Conservation (phyloP, 106 monocot genomes). For the Allium cepa region DNA sequence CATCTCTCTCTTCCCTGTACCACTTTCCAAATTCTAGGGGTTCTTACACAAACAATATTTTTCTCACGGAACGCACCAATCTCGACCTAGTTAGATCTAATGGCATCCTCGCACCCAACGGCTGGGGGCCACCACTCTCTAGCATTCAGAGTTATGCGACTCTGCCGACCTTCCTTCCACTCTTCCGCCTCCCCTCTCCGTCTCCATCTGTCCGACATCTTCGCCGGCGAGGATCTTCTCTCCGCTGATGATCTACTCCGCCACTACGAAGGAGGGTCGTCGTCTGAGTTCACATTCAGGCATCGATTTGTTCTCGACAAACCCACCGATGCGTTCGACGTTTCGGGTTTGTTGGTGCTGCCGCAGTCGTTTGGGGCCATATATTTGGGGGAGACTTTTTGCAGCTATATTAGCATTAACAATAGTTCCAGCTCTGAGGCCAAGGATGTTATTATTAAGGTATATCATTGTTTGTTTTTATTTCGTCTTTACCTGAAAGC, state of each 20-base stretch:
- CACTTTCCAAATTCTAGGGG: too few species aligned
- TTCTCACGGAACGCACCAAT: too few species aligned
- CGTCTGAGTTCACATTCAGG: conserved; percentile 68
- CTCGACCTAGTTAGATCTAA: too few species aligned
- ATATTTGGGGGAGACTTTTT: conserved; percentile 93
- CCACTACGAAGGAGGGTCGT: conserved; percentile 6
- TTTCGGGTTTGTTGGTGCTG: conserved; percentile 79
- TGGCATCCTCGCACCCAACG: too few species aligned
- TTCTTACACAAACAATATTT: too few species aligned
- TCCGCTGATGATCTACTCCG: conserved; percentile 22
- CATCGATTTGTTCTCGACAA: conserved; percentile 57
- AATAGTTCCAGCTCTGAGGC: conserved; percentile 90
- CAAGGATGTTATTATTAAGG: conserved; percentile 91
- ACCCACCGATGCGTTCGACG: conserved; percentile 68
- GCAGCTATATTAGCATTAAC: conserved; percentile 97
- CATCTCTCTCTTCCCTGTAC: too few species aligned
- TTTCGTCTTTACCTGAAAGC: not conserved
- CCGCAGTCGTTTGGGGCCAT: conserved; percentile 96
- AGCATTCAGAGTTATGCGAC: conserved; percentile 96
- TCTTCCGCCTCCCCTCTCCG: conserved; percentile 68
- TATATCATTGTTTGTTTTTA: conserved; percentile 8
- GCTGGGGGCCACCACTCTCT: conserved; percentile 48
- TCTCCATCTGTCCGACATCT: conserved; percentile 60
- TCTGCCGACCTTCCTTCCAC: conserved; percentile 91
- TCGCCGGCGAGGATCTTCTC: conserved; percentile 79